Conservation (phyloP, 2,329 filamentous ascomycete genomes). For the Xylaria sp. region DNA sequence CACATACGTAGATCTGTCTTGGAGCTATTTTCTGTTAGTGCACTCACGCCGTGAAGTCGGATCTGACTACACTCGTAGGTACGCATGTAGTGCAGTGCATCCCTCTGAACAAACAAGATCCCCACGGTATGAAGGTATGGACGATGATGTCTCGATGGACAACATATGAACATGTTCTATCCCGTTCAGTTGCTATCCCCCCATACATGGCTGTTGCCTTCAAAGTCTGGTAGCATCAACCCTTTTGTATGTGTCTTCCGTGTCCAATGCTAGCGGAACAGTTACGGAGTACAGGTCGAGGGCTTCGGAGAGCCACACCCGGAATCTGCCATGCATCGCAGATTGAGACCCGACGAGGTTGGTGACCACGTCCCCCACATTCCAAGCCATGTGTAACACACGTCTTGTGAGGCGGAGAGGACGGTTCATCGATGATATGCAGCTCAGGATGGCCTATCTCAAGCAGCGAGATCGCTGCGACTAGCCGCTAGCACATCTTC, state of each 20-base stretch:
- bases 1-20: background rate
- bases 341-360: background rate
- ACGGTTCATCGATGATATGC: background rate
- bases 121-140: background rate
- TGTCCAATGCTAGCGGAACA: no score
- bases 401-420: background rate
- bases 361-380: background rate
- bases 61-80: background rate
- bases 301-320: background rate
- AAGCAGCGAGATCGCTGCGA: conserved; percentile 11
- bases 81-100: no score
- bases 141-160: background rate
- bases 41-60: background rate
- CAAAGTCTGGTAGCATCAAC: background rate
- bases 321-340: background rate
- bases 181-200: background rate
- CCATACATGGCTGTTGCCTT: background rate
- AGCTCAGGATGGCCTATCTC: background rate
- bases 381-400: conserved; percentile 1
- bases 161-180: background rate
- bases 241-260: background rate
- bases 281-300: background rate
- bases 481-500: conserved; percentile 63
- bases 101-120: background rate
- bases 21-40: background rate